Percentiles rank a stretch among this genome's conserved stretches.
Evolutionary conservation across 805 yeast genomes (phyloP).

Genomic region (Candida nemodendra): DNA sequence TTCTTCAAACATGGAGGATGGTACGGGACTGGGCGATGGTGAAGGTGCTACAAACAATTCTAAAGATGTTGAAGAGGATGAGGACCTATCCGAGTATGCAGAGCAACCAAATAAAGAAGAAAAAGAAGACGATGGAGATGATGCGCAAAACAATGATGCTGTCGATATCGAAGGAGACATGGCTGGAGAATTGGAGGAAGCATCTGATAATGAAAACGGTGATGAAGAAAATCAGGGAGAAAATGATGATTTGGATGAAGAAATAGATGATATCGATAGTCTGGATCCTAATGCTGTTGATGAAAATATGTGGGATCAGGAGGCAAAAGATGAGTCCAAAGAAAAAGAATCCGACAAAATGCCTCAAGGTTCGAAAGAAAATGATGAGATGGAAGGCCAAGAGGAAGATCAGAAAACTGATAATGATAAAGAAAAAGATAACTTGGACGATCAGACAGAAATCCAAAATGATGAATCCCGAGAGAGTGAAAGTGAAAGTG

Average conservation of each 20-base stretch:
- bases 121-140: slow-evolving; percentile 52
- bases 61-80: slow-evolving; percentile 87
- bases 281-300: slow-evolving; percentile 93
- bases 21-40: slow-evolving; percentile 88
- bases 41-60: slow-evolving; percentile 79
- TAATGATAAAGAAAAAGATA: slow-evolving; percentile 37
- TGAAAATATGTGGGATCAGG: slow-evolving; percentile 98
- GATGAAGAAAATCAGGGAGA: slow-evolving; percentile 52
- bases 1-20: slow-evolving; percentile 66
- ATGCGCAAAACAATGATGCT: slow-evolving; percentile 75
- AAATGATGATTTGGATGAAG: slow-evolving; percentile 79
- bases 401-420: slow-evolving; percentile 41
- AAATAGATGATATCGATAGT: slow-evolving; percentile 84
- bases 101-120: slow-evolving; percentile 74
- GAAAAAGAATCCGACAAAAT: slow-evolving; percentile 79
- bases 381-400: slow-evolving; percentile 51
- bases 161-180: slow-evolving; percentile 94
- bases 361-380: slow-evolving; percentile 54
- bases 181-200: slow-evolving; percentile 89
- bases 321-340: slow-evolving; percentile 69
- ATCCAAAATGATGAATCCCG: too few relatives aligned
- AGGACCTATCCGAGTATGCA: slow-evolving; percentile 74
- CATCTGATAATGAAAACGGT: slow-evolving; percentile 60
- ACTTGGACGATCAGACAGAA: slow-evolving; percentile 36
- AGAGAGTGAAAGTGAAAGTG: slow-evolving; percentile 43